Percentiles rank a stretch among this genome's conserved stretches.
These are phyloP conservation scores for Misopates orontium DNA, from an alignment of 257 asterid species.

Conservation along the genomic window DNA sequence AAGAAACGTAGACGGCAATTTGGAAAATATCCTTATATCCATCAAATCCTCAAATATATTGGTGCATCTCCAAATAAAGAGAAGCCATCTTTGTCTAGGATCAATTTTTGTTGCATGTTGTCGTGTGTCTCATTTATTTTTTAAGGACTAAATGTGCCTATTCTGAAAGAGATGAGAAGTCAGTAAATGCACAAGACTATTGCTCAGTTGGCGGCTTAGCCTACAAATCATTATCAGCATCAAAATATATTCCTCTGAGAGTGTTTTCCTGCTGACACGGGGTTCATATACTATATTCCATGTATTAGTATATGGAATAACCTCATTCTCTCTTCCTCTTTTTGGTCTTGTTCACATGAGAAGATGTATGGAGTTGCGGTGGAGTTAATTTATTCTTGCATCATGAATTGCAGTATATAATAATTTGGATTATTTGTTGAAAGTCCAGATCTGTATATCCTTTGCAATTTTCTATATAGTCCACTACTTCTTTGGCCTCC, in stretches of 20 bases:
- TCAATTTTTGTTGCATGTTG: not conserved
- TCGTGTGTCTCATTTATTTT: not conserved
- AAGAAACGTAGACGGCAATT: not conserved
- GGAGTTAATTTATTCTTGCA: not conserved
- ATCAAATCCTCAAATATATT: not conserved
- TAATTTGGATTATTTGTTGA: not conserved
- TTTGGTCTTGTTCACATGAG: not conserved
- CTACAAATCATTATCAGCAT: not conserved
- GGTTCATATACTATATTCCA: not conserved
- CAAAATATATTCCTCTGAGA: not conserved
- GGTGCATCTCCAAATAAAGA: not conserved
- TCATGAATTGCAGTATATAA: not conserved
- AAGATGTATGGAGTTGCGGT: not conserved
- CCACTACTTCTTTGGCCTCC: no score
- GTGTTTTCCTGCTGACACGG: not conserved
- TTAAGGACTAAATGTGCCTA: not conserved
- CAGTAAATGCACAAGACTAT: not conserved
- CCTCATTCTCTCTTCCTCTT: no score
- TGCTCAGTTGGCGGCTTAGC: not conserved
- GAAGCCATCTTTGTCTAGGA: slow-evolving; percentile 1
- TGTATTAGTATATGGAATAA: no score
- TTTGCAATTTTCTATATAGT: not conserved
- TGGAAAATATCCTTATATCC: not conserved
- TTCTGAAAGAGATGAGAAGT: not conserved
- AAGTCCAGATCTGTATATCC: no score